A percentile compares a stretch with the other conserved stretches of the same genome.
phyloP scores from a whole-genome alignment of 306 rosid genomes.

The Urtica urens region DNA sequence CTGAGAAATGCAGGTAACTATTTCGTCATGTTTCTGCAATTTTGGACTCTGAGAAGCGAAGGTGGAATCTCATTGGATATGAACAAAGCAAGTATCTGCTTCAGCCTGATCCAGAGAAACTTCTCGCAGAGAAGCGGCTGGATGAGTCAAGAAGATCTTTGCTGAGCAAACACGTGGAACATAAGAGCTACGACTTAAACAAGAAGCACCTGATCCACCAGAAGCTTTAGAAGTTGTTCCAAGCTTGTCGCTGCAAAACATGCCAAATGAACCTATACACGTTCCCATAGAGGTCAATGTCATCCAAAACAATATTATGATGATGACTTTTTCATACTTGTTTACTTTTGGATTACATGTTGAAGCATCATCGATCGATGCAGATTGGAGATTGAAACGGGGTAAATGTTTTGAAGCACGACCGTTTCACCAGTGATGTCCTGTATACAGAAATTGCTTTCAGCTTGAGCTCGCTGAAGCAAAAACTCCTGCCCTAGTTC shows the following conservation, averaged over 20 bases:
- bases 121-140: constrained; percentile 70
- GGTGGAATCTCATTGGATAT: constrained; percentile 15
- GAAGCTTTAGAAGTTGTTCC: constrained; percentile 94
- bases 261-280: constrained; percentile 79
- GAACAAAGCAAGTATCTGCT: constrained; percentile 16
- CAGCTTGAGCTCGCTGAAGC: constrained; percentile 73
- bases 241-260: constrained; percentile 75
- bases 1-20: no score
- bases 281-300: constrained; percentile 70
- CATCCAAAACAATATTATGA: constrained; percentile 8
- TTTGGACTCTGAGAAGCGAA: no score
- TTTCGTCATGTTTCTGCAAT: no score
- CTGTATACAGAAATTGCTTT: constrained; percentile 86
- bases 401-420: constrained; percentile 78
- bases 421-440: constrained; percentile 93
- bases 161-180: constrained; percentile 80
- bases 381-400: constrained; percentile 75
- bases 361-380: constrained; percentile 21
- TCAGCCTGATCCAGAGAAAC: constrained; percentile 94
- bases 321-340: background rate
- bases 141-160: constrained; percentile 84
- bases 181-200: constrained; percentile 66
- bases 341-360: constrained; percentile 13
- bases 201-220: constrained; percentile 95
- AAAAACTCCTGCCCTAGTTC: constrained; percentile 87